Evolutionary conservation across 169 alveolate species (phyloP).

Genomic region (Eimeria acervulina): DNA sequence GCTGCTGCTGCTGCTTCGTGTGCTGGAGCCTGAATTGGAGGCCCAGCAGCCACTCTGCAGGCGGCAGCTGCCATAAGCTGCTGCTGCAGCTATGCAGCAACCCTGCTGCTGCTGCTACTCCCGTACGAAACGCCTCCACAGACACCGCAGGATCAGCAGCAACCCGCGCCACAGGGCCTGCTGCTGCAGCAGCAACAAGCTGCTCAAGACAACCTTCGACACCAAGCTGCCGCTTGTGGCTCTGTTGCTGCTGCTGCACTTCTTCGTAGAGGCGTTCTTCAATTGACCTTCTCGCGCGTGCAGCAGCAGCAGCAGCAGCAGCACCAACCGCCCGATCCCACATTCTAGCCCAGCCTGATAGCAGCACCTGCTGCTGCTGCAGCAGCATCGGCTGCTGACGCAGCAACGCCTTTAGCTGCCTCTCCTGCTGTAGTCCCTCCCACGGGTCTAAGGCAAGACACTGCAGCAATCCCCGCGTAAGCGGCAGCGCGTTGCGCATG

Average conservation of each 20-base stretch:
- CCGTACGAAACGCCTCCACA: conserved; percentile 41
- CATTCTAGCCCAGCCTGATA: conserved; percentile 9
- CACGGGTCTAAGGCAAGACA: conserved; percentile 38
- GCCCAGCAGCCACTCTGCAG: conserved; percentile 56
- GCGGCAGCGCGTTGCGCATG: neutral
- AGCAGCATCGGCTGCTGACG: conserved; percentile 61
- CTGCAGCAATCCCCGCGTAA: conserved; percentile 53
- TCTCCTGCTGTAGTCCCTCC: conserved; percentile 26
- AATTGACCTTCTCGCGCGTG: neutral
- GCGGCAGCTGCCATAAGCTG: conserved; percentile 68
- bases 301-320: conserved; percentile 20
- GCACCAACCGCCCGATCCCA: conserved; percentile 49
- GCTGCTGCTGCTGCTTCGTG: conserved; percentile 2
- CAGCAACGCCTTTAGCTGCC: neutral
- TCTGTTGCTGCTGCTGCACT: conserved; percentile 34
- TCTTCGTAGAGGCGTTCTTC: neutral
- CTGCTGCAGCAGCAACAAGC: conserved; percentile 26
- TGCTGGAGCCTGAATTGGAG: neutral
- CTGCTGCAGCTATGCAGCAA: conserved; percentile 45
- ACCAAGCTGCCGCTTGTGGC: neutral
- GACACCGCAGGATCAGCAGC: conserved; percentile 51
- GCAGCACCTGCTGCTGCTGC: conserved; percentile 52
- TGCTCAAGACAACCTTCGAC: neutral
- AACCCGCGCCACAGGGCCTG: conserved; percentile 15
- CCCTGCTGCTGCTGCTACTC: conserved; percentile 64